Conservation (phyloP, 768 basidiomycete genomes). For the Obba rivulosa region DNA sequence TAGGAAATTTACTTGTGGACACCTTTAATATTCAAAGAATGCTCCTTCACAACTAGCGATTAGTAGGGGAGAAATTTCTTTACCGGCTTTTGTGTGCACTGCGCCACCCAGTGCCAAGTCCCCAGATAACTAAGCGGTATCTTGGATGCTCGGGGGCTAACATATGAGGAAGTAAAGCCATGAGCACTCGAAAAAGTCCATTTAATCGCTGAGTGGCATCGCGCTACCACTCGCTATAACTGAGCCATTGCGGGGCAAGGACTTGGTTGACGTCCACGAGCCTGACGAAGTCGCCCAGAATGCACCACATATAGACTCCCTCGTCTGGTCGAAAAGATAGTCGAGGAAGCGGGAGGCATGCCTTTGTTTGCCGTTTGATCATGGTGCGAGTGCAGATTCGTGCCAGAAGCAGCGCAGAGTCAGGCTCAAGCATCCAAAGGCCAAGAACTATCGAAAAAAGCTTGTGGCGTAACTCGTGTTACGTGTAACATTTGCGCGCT, state of each 20-base stretch:
- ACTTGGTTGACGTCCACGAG: constrained; percentile 88
- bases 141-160: constrained; percentile 70
- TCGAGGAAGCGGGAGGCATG: too few relatives aligned
- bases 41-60: constrained; percentile 3
- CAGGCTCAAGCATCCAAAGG: too few relatives aligned
- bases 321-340: too few relatives aligned
- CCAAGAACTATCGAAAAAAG: too few relatives aligned
- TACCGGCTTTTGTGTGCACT: constrained; percentile 15
- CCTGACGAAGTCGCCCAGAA: constrained; percentile 88
- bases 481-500: too few relatives aligned
- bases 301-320: too few relatives aligned
- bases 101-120: neutral
- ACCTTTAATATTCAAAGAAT: constrained; percentile 6
- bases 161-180: constrained; percentile 79
- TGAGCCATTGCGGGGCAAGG: constrained; percentile 46
- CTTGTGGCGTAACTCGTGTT: too few relatives aligned
- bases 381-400: too few relatives aligned
- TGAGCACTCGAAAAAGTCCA: constrained; percentile 63
- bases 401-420: too few relatives aligned
- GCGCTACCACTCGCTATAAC: neutral
- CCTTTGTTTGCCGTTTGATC: too few relatives aligned
- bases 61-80: constrained; percentile 23
- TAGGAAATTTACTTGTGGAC: neutral
- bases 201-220: constrained; percentile 40
- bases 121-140: neutral